These are phyloP conservation scores for Pelargonium australe DNA, from an alignment of 441 rosid species.

Conservation along the genomic window DNA sequence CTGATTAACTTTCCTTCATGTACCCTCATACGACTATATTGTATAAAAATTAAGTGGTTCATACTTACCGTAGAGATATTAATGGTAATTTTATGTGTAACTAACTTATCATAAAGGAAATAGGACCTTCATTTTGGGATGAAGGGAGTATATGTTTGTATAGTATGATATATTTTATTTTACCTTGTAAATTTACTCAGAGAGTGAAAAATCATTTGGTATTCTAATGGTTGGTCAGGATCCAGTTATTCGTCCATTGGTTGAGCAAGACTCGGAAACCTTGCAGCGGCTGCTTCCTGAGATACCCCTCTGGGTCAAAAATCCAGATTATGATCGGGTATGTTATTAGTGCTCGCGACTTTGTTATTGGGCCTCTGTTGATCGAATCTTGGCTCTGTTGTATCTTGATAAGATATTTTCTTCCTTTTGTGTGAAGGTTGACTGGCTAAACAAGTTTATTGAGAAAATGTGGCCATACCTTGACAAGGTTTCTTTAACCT, in stretches of 20 bases:
- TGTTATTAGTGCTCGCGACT: slow-evolving; percentile 18
- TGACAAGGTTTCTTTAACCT: slow-evolving; percentile 61
- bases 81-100: too few species aligned
- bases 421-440: slow-evolving; percentile 48
- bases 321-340: slow-evolving; percentile 89
- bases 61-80: too few species aligned
- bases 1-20: too few species aligned
- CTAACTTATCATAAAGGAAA: too few species aligned
- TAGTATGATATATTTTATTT: not conserved
- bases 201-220: not conserved
- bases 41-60: too few species aligned
- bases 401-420: slow-evolving; percentile 14
- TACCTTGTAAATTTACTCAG: not conserved
- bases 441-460: slow-evolving; percentile 82
- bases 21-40: too few species aligned
- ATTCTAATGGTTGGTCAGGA: slow-evolving; percentile 37
- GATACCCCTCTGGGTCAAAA: slow-evolving; percentile 91
- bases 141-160: not conserved
- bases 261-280: slow-evolving; percentile 62
- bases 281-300: slow-evolving; percentile 85
- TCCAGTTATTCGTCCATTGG: slow-evolving; percentile 61
- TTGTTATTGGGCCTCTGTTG: slow-evolving; percentile 9
- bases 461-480: slow-evolving; percentile 89
- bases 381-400: slow-evolving; percentile 7
- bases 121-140: too few species aligned